Conservation (phyloP, 2,329 filamentous ascomycete genomes). For the Fusarium pseudocircinatum region DNA sequence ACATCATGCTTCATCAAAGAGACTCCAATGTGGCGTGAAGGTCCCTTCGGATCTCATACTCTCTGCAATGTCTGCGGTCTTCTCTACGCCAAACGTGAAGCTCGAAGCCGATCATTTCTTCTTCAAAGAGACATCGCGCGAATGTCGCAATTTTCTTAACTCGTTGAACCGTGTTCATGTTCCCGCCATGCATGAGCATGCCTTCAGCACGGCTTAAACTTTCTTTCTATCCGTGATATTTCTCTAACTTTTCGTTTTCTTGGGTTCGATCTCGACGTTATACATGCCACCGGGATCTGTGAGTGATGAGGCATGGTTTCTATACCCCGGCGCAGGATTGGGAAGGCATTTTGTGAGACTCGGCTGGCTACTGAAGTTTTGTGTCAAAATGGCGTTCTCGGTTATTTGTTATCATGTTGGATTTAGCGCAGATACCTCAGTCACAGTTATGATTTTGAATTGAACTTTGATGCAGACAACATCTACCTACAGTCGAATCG, state of each 20-base stretch:
- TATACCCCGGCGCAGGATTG: constrained; percentile 24
- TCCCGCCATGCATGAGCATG: not conserved
- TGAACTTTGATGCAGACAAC: not conserved
- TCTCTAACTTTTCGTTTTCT: not conserved
- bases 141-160: not conserved
- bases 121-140: not conserved
- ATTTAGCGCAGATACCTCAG: constrained; percentile 21
- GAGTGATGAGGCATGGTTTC: constrained; percentile 23
- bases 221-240: accelerated
- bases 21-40: constrained; percentile 17
- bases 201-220: not conserved
- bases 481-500: too few species aligned
- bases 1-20: constrained; percentile 22
- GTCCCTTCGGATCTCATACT: constrained; percentile 16
- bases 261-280: not conserved
- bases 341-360: constrained; percentile 12
- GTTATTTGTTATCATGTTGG: constrained; percentile 2
- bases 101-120: not conserved
- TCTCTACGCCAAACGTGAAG: constrained; percentile 9
- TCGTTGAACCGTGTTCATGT: too few species aligned
- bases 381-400: constrained; percentile 13
- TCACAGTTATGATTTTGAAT: not conserved
- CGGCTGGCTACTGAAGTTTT: constrained; percentile 11
- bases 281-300: not conserved
- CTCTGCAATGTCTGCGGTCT: constrained; percentile 20